Conservation (phyloP, 768 basidiomycete species). For the Trametes sanguinea region DNA sequence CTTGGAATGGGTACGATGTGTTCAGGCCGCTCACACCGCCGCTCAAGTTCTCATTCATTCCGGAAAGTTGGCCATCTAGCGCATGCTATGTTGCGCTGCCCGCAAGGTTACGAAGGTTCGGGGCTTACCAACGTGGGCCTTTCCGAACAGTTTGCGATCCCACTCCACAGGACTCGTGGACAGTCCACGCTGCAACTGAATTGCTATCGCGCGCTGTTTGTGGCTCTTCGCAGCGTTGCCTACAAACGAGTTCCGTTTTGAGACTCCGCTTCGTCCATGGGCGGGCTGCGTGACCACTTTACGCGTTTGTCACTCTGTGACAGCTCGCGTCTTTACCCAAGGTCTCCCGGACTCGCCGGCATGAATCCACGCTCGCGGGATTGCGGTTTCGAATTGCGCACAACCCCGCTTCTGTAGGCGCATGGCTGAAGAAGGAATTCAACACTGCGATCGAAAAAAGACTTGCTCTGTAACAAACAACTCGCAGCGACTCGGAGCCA, state of each 20-base stretch:
- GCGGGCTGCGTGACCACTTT: neutral
- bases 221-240: neutral
- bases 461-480: too few relatives aligned
- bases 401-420: neutral
- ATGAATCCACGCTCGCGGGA: neutral
- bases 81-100: neutral
- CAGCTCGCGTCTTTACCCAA: neutral
- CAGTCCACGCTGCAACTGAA: neutral
- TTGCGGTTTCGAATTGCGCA: neutral
- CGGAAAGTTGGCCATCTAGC: neutral
- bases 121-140: neutral
- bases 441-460: too few relatives aligned
- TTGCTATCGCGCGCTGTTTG: neutral
- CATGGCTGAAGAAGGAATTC: too few relatives aligned
- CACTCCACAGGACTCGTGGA: constrained; percentile 11
- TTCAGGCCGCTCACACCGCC: too few relatives aligned
- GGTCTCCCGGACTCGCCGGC: neutral
- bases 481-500: too few relatives aligned
- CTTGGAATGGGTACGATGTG: neutral
- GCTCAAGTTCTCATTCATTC: too few relatives aligned
- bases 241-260: neutral
- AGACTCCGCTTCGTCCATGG: neutral
- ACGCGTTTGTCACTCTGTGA: constrained; percentile 13
- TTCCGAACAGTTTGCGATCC: neutral
- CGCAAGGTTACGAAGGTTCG: neutral